Evolutionary conservation across 306 rosid genomes (phyloP).

Genomic region (Ceratonia siliqua): DNA sequence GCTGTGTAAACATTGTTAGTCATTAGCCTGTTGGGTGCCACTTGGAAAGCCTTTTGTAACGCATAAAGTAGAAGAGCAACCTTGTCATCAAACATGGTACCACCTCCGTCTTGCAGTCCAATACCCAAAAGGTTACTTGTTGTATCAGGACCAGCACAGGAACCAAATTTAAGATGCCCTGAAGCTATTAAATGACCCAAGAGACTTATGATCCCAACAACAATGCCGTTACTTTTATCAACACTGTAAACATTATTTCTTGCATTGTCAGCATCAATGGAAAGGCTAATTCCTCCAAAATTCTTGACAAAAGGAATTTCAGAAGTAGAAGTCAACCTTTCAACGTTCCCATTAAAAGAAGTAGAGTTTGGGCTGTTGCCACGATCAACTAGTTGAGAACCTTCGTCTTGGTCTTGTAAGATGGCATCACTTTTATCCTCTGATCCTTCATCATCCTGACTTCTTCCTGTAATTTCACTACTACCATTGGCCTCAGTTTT

Average conservation of each 20-base stretch:
- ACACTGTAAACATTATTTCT: conserved; percentile 92
- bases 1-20: conserved; percentile 78
- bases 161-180: conserved; percentile 76
- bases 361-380: conserved; percentile 40
- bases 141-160: conserved; percentile 50
- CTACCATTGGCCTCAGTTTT: conserved; percentile 45
- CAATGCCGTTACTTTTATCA: conserved; percentile 87
- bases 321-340: conserved; percentile 57
- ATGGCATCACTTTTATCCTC: conserved; percentile 47
- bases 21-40: conserved; percentile 88
- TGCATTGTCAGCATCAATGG: conserved; percentile 92
- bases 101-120: conserved; percentile 70
- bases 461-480: conserved; percentile 42
- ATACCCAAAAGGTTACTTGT: conserved; percentile 69
- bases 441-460: conserved; percentile 45
- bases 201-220: conserved; percentile 78
- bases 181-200: conserved; percentile 86
- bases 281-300: conserved; percentile 91
- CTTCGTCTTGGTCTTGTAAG: conserved; percentile 48
- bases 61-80: conserved; percentile 89
- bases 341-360: conserved; percentile 49
- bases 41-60: conserved; percentile 92
- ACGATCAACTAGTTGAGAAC: conserved; percentile 51
- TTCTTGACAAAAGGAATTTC: conserved; percentile 57
- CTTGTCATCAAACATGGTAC: conserved; percentile 94